These are phyloP conservation scores for Gyromitra esculenta DNA, from an alignment of 2,329 filamentous ascomycete species.

Conservation along the genomic window DNA sequence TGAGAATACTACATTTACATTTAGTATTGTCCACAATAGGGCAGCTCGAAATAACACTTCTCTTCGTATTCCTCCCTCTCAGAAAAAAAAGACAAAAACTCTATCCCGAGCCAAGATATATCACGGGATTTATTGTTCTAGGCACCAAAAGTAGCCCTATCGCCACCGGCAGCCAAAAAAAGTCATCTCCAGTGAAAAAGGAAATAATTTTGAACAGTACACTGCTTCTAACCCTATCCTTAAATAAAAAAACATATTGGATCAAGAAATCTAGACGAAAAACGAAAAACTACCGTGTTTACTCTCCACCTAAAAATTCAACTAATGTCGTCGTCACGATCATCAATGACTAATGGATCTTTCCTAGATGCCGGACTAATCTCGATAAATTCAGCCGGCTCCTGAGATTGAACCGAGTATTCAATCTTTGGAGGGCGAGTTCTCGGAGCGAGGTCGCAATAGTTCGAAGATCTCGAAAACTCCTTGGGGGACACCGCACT, in stretches of 20 bases:
- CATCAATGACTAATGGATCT: slow-evolving; percentile 44
- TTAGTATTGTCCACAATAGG: no score
- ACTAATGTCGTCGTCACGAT: slow-evolving; percentile 21
- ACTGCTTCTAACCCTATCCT: background rate
- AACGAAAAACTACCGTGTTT: background rate
- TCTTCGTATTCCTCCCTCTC: no score
- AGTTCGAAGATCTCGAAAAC: background rate
- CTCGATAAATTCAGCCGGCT: slow-evolving; percentile 36
- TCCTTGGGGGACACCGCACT: background rate
- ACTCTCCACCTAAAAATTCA: background rate
- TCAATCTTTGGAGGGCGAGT: background rate
- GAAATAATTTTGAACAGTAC: background rate
- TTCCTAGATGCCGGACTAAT: slow-evolving; percentile 43
- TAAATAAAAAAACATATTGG: background rate
- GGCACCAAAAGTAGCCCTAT: background rate
- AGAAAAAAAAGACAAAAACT: background rate
- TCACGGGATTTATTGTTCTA: background rate
- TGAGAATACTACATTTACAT: background rate
- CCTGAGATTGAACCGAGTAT: background rate
- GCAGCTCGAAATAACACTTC: no score
- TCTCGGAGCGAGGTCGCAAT: background rate
- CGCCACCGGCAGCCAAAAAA: background rate
- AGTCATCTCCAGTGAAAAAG: background rate
- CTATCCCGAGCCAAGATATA: background rate
- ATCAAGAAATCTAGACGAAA: background rate